Evolutionary conservation across 139 green algal genomes (phyloP), one percentile per base, ranked within the genome.

Genomic region (Micractinium sp.): DNA sequence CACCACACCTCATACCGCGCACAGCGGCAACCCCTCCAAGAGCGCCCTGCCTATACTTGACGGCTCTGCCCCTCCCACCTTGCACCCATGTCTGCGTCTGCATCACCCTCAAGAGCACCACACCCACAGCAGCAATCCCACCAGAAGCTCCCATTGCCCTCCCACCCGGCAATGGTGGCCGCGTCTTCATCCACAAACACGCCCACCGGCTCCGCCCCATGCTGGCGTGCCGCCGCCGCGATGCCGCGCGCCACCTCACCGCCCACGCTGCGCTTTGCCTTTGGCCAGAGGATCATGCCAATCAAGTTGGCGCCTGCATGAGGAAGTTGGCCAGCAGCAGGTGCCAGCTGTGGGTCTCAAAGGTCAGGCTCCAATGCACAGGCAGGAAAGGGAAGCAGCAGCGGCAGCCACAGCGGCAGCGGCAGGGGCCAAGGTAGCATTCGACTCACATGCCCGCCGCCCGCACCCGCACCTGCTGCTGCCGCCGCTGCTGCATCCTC

Each of bases 171-270:
- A 53, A 98, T 98, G 13, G 88, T 94, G 23, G 89, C 90, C 3
- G 95, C 94, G 83, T 94, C 90, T 71, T 97, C 96, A 71, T 98
- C 96, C 1, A 98, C 96, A 94, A 98, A 98, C 0, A 98, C 96
- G 9, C 93, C 96, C 29, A 98, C 96, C n/a, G 96, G 67, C 60
- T 89, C 81, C 0, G 92, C 93, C 25, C 95, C 94, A 19, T 88
- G 53, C 5, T 69, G 23, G n/a, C 83, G 85, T 1, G 94, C 96
- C 61, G 89, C 93, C 0, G 83, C 82, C 0, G 93, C 94, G 39
- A 98, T 97, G 31, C 87, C 35, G 13, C 67, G 71, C 25, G 96
- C 96, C 4, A 90, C 91, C 2, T 89, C 87, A 25, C 92, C 80
- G 23, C 85, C 86, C 18, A 98, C 93, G 33, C 92, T 90, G 13